Conservation (phyloP, 73 alveolate genomes). For the Loxodes magnus region DNA sequence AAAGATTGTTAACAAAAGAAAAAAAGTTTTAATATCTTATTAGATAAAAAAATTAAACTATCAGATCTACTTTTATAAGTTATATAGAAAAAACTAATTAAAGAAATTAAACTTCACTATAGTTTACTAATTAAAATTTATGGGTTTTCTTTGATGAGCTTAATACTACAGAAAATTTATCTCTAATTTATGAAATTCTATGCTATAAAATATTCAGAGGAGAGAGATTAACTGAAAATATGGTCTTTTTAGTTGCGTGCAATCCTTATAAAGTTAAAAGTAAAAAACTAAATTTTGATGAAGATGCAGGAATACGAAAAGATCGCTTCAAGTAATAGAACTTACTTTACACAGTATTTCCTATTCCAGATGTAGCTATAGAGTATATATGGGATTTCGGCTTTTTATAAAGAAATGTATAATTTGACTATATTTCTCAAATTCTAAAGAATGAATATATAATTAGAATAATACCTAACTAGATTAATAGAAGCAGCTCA, state of each 20-base stretch:
- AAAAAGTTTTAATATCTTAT: too few relatives aligned
- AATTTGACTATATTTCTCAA: constrained; percentile 27
- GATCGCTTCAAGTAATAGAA: constrained; percentile 13
- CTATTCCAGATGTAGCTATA: constrained; percentile 45
- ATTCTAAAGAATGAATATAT: constrained; percentile 17
- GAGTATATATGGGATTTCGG: constrained; percentile 56
- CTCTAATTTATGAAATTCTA: constrained; percentile 43
- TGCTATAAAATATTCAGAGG: constrained; percentile 48
- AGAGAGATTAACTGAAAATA: constrained; percentile 33
- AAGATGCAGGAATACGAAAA: constrained; percentile 37
- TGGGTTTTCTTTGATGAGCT: constrained; percentile 66
- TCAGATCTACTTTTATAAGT: too few relatives aligned
- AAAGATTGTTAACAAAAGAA: too few relatives aligned
- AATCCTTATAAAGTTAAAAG: constrained; percentile 35
- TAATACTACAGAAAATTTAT: constrained; percentile 37
- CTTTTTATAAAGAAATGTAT: constrained; percentile 27
- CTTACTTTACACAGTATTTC: constrained; percentile 50
- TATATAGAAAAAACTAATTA: constrained; percentile 24
- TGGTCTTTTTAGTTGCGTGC: constrained; percentile 45
- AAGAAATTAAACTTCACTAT: too few relatives aligned
- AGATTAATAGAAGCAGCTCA: constrained; percentile 27
- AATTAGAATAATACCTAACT: constrained; percentile 16
- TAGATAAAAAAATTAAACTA: too few relatives aligned
- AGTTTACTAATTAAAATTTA: too few relatives aligned
- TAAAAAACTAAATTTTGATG: constrained; percentile 3